Evolutionary conservation across 192 early-diverging fungal genomes (phyloP).

Genomic region (Backusella psychrophila): DNA sequence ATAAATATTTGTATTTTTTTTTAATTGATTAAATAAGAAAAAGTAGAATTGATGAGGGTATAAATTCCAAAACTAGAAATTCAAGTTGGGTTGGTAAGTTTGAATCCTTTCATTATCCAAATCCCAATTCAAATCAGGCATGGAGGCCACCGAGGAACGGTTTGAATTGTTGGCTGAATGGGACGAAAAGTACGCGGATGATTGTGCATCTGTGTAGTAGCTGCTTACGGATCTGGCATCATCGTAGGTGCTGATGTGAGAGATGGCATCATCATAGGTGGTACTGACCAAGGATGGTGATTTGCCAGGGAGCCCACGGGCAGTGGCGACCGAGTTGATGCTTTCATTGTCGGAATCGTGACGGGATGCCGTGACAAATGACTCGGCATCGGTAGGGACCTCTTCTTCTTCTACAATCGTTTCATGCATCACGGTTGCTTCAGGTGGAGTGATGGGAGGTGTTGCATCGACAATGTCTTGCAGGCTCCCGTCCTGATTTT

Average conservation of each 20-base stretch:
- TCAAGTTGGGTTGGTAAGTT: not conserved
- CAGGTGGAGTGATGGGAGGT: not conserved
- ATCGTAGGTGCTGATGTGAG: not conserved
- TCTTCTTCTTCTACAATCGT: not conserved
- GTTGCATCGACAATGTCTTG: not conserved
- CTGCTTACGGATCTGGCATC: not conserved
- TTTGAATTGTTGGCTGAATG: not conserved
- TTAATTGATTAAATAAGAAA: not conserved
- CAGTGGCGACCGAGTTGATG: not conserved
- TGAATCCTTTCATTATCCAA: not conserved
- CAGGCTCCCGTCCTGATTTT: not conserved
- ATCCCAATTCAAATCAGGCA: not conserved
- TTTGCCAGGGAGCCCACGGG: not conserved
- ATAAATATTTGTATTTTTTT: not conserved
- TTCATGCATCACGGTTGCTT: not conserved
- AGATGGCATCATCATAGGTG: not conserved
- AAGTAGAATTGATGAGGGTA: not conserved
- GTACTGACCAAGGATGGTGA: not conserved
- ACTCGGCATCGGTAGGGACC: not conserved
- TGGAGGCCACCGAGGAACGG: not conserved
- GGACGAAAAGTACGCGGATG: not conserved
- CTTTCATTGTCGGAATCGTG: not conserved
- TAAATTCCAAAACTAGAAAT: not conserved
- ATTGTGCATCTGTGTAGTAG: not conserved
- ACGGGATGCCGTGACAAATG: slow-evolving; percentile 1